These are phyloP conservation scores for Hypoxylon sp. DNA, from an alignment of 2,329 filamentous ascomycete genomes.

Conservation along the genomic window DNA sequence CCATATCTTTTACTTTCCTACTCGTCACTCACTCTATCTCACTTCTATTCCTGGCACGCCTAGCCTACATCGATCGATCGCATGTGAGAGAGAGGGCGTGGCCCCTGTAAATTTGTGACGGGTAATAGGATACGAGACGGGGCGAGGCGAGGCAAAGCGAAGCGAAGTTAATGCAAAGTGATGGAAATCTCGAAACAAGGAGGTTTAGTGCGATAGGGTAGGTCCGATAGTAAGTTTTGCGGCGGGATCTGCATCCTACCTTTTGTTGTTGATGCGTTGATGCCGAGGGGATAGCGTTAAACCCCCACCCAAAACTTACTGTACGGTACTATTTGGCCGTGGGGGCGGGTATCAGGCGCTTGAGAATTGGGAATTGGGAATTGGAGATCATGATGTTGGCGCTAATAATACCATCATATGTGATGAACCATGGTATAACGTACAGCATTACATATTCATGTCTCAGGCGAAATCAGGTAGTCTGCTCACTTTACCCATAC, in stretches of 20 bases:
- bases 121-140: slow-evolving; percentile 5
- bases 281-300: neutral
- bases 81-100: neutral
- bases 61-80: slow-evolving; percentile 4
- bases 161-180: slow-evolving; percentile 15
- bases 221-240: slow-evolving; percentile 16
- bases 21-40: neutral
- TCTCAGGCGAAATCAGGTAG: slow-evolving; percentile 11
- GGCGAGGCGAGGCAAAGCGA: slow-evolving; percentile 13
- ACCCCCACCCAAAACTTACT: slow-evolving; percentile 16
- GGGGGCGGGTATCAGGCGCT: slow-evolving; percentile 12
- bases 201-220: slow-evolving; percentile 8
- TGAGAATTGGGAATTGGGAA: slow-evolving; percentile 6
- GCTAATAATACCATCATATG: slow-evolving; percentile 8
- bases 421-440: neutral
- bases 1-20: slow-evolving; percentile 46
- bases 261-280: neutral
- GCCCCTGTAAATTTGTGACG: slow-evolving; percentile 7
- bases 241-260: slow-evolving; percentile 7
- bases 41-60: neutral
- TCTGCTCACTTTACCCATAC: slow-evolving; percentile 9
- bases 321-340: slow-evolving; percentile 1
- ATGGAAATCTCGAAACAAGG: slow-evolving; percentile 13
- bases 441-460: slow-evolving; percentile 3
- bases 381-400: slow-evolving; percentile 5